Percentiles rank a stretch among this genome's conserved stretches.
phyloP scores from a whole-genome alignment of 176 grass and related monocot genomes.

The Oryza meridionalis region DNA sequence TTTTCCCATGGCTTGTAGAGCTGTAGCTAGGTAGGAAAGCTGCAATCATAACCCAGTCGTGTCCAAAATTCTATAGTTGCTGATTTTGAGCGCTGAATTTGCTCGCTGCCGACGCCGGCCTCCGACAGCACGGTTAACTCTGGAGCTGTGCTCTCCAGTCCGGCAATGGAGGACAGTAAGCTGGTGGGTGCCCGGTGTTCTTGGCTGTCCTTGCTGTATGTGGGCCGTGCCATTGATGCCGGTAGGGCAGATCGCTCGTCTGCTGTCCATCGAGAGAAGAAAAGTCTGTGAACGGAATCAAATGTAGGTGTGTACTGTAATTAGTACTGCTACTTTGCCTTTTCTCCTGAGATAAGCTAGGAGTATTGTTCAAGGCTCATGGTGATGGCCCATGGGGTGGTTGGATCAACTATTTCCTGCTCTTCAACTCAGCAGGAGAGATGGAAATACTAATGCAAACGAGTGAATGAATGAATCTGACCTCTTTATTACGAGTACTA shows the following conservation, averaged over 20 bases:
- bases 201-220: constrained; percentile 29
- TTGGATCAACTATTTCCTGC: constrained; percentile 18
- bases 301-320: constrained; percentile 33
- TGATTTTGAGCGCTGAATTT: not conserved
- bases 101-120: not conserved
- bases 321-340: constrained; percentile 20
- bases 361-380: constrained; percentile 11
- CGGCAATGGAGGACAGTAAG: constrained; percentile 11
- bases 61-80: not conserved
- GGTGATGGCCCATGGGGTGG: constrained; percentile 20
- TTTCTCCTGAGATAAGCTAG: constrained; percentile 3
- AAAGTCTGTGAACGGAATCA: constrained; percentile 32
- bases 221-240: constrained; percentile 34
- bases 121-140: too few relatives aligned
- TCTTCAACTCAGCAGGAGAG: not conserved
- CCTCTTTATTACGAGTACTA: not conserved
- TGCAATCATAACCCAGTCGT: not conserved
- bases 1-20: not conserved
- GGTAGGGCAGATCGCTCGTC: constrained; percentile 5
- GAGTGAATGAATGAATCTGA: not conserved
- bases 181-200: constrained; percentile 27
- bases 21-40: constrained; percentile 11
- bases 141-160: constrained; percentile 14
- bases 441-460: not conserved
- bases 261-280: not conserved